Conservation (phyloP, 148 eudicot species). For the Fallopia convolvulus region DNA sequence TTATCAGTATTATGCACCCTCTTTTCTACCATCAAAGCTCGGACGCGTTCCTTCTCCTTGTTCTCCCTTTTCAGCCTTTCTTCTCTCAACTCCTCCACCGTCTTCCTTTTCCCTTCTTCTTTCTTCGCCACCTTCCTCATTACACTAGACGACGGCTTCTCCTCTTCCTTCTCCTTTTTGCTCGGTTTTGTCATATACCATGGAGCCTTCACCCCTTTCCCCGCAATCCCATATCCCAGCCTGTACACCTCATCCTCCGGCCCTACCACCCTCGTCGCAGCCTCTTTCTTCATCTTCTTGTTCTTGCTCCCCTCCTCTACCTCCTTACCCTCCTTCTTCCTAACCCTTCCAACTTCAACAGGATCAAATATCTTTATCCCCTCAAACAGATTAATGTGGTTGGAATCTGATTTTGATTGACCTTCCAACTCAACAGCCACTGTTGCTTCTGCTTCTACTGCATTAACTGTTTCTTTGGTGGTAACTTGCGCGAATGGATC, state of each 20-base stretch:
- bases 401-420: constrained; percentile 36
- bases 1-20: constrained; percentile 21
- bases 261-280: constrained; percentile 41
- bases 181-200: constrained; percentile 63
- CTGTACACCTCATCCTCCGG: constrained; percentile 85
- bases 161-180: constrained; percentile 11
- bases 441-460: not conserved
- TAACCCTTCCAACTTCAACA: constrained; percentile 20
- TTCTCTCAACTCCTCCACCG: constrained; percentile 71
- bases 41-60: constrained; percentile 62
- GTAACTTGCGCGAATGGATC: constrained; percentile 18
- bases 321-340: constrained; percentile 23
- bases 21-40: constrained; percentile 46
- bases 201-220: constrained; percentile 82
- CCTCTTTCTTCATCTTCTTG: constrained; percentile 54
- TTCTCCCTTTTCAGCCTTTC: constrained; percentile 86
- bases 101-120: constrained; percentile 38
- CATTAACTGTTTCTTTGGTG: not conserved
- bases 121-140: constrained; percentile 14
- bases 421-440: constrained; percentile 11
- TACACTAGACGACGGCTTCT: not conserved
- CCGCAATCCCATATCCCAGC: constrained; percentile 83
- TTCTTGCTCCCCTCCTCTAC: constrained; percentile 36
- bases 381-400: constrained; percentile 81
- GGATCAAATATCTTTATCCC: constrained; percentile 94